These are phyloP conservation scores for Craterostigma plantagineum DNA, from an alignment of 257 asterid species.

Conservation along the genomic window DNA sequence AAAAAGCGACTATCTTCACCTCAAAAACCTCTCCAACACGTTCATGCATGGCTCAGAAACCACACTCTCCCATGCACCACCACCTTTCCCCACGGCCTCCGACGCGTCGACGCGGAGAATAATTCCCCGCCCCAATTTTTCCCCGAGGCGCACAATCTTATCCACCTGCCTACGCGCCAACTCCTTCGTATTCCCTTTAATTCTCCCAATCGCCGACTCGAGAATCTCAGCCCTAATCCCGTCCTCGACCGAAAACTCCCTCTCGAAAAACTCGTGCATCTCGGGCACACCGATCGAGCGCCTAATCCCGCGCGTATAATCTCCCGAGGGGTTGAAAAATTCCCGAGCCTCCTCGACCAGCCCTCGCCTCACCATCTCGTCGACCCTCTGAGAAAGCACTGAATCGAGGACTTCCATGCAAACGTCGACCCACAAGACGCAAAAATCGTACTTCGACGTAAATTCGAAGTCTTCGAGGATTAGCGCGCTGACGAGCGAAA, in stretches of 20 bases:
- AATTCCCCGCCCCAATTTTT: conserved; percentile 24
- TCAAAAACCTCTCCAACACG: not conserved
- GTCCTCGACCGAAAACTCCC: conserved; percentile 10
- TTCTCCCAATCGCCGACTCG: conserved; percentile 25
- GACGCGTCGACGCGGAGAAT: conserved; percentile 57
- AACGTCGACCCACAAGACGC: conserved; percentile 62
- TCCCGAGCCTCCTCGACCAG: conserved; percentile 40
- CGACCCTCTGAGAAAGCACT: conserved; percentile 43
- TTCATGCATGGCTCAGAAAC: not conserved
- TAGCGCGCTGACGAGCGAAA: conserved; percentile 46
- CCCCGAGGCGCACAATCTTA: conserved; percentile 36
- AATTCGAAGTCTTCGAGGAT: conserved; percentile 28
- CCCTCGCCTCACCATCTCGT: conserved; percentile 46
- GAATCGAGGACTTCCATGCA: conserved; percentile 24
- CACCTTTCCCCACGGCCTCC: conserved; percentile 37
- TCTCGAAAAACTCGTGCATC: conserved; percentile 30
- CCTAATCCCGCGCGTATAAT: conserved; percentile 39
- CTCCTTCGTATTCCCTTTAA: conserved; percentile 40
- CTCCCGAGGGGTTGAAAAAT: conserved; percentile 30
- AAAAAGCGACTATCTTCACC: not conserved
- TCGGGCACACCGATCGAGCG: conserved; percentile 75
- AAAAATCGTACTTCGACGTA: conserved; percentile 33
- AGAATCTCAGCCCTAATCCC: conserved; percentile 13
- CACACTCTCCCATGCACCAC: not conserved
- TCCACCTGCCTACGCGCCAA: conserved; percentile 33